Base-by-base conservation (phyloP, 257 asterid genomes). In the Anisodus tanguticus region DNA sequence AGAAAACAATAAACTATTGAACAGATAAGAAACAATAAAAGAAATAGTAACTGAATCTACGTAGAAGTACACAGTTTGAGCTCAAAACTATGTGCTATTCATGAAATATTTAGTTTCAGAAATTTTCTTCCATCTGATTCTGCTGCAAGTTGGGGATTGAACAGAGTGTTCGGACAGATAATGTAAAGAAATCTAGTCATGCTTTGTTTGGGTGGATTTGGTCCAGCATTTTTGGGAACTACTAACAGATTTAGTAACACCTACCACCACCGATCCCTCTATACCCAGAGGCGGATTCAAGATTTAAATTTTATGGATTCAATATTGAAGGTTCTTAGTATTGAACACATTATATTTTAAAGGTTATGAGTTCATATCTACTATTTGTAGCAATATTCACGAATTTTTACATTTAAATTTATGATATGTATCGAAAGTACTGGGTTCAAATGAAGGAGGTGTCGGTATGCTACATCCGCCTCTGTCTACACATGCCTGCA, bases 61-160 rank as follows among this genome's bases (percentile, higher is more conserved):
- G 26, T 59, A 9, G 13, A 69, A 69, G 78, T 69, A 39, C 15
- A 17, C 78, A 39, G 78, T 70, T 17, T 70, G 79, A 70, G 55
- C 79, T 41, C 55, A 70, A 70, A 70, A 70, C 79, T 41, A 70
- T 16, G 79, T 71, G 58, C 79, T 17, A 71, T 71, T 43, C 79
- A 31, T 43, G 58, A 71, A 71, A 70, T 17, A 3, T 16, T 16
- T 5, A 41, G 78, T 69, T 69, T 16, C 55, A 13, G 6, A 41
- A 69, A 4, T 3, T 69, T 26, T 26, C 43, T 64, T 26, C 70
- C 70, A 26, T 64, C 43, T 41, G 45, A 41, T 41, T 0, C 45
- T 41, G 45, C 45, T 64, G 9, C 55, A 49, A 49, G 55, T 49
- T 49, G 55, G 11, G 13, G 9, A 49, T 49, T 3, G 55, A 64